Evolutionary conservation across 805 yeast species (phyloP), one percentile per base, ranked within the genome.

Genomic region (Zygoascus bituminiphila): DNA sequence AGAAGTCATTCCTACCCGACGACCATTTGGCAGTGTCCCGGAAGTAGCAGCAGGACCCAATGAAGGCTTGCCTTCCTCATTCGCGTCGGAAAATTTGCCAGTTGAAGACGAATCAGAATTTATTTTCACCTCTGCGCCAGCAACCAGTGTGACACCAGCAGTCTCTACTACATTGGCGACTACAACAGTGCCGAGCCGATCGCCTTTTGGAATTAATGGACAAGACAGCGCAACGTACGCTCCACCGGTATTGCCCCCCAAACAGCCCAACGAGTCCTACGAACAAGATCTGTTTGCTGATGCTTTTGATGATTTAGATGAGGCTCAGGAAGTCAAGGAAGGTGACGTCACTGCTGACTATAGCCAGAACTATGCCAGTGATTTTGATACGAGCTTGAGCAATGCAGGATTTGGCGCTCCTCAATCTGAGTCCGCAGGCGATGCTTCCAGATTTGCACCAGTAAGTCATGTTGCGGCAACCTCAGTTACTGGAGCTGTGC

Each of bases 271-370:
- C 14, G 33, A 26, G 33, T 14, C 33, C 12, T 10, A 17, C 36
- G 54, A 39, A 22, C 60, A 56, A 46, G 67, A 58, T 22, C 49
- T 51, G n/a, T 71, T 70, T 51, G 74, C 66, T 50, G 72, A 69
- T 53, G 75, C 70, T 39, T 73, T 74, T 57, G 69, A 64, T 25
- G 77, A 69, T 12, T 57, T 72, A 50, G 74, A 70, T 47, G 72
- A 70, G 42, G 72, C 72, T 26, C 72, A 74, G 41, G 54, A 38
- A 5, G 58, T 48, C 15, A 46, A 19, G 6, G 50, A 44, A 4
- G 69, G 61, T 19, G 68, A 66, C 38, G 64, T 59, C 4, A 44
- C 51, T 23, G 57, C 49, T 14, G 60, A 60, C 20, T 51, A 46
- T 17, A 23, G 47, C 22, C 46, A 26, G 6, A 51, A 44, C n/a